phyloP scores from a whole-genome alignment of 2,329 filamentous ascomycete species.

The Hymenoscyphus linearis region DNA sequence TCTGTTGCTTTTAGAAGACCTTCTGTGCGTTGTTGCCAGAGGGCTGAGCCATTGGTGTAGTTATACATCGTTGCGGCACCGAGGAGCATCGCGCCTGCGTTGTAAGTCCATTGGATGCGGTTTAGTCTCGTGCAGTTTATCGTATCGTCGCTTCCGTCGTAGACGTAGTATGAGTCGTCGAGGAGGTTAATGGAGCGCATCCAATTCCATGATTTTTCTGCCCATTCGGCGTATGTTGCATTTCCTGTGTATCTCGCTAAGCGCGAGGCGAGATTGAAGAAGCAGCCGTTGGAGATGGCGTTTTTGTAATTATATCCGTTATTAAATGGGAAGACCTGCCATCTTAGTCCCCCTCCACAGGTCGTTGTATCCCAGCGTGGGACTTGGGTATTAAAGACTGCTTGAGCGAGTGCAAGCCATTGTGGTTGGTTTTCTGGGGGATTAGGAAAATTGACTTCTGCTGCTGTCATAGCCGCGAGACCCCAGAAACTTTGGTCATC shows the following conservation, averaged over 20 bases:
- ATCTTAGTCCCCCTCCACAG: conserved; percentile 72
- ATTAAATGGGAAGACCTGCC: conserved; percentile 84
- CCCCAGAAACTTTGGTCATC: conserved; percentile 75
- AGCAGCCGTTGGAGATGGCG: conserved; percentile 56
- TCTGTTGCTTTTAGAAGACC: conserved; percentile 49
- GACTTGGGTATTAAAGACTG: conserved; percentile 76
- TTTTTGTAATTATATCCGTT: conserved; percentile 76
- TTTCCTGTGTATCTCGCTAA: conserved; percentile 75
- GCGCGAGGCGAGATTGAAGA: conserved; percentile 60
- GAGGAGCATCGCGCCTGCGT: conserved; percentile 59
- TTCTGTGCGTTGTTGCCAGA: conserved; percentile 55
- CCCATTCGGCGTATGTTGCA: conserved; percentile 72
- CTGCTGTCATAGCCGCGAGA: conserved; percentile 63
- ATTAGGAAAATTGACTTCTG: conserved; percentile 60
- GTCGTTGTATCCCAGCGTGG: conserved; percentile 63
- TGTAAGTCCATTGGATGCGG: conserved; percentile 65
- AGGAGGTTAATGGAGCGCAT: conserved; percentile 53
- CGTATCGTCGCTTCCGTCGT: conserved; percentile 54
- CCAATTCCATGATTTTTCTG: conserved; percentile 68
- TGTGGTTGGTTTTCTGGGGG: conserved; percentile 51
- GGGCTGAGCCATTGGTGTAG: conserved; percentile 42
- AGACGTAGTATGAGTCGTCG: conserved; percentile 53
- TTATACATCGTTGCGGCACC: conserved; percentile 67
- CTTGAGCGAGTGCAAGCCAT: conserved; percentile 70
- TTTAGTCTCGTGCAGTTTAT: conserved; percentile 53